Percentiles rank a stretch among this genome's conserved stretches.
Evolutionary conservation across 129 eudicot species (phyloP).

Genomic region (Flaveria bidentis): DNA sequence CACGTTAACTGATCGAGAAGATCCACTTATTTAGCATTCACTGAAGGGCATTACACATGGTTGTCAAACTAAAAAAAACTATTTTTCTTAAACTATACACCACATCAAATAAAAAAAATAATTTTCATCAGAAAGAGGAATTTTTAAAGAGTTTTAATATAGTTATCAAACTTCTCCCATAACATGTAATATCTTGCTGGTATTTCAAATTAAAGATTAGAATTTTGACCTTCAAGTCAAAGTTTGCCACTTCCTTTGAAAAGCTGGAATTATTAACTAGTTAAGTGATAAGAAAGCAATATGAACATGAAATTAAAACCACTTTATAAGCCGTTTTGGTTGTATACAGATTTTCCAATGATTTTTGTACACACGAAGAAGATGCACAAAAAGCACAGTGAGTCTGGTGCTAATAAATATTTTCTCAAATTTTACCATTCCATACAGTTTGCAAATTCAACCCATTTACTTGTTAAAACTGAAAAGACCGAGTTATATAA

Average conservation of each 20-base stretch:
- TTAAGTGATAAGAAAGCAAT: background rate
- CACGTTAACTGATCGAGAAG: background rate
- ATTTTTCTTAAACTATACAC: constrained; percentile 7
- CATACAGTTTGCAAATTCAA: background rate
- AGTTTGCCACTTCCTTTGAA: constrained; percentile 18
- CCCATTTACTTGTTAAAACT: background rate
- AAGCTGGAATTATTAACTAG: background rate
- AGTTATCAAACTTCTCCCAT: constrained; percentile 13
- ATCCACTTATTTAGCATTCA: constrained; percentile 19
- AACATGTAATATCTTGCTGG: background rate
- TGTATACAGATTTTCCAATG: background rate
- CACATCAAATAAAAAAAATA: background rate
- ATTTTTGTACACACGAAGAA: background rate
- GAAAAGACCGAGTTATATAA: background rate
- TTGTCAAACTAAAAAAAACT: background rate
- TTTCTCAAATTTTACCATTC: background rate
- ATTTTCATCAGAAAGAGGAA: background rate
- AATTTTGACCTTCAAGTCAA: constrained; percentile 13
- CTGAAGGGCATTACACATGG: constrained; percentile 6
- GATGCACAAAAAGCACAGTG: background rate
- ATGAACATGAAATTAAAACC: constrained; percentile 12
- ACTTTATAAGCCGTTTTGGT: background rate
- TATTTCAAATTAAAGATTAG: background rate
- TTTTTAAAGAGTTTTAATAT: background rate
- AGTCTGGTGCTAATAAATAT: background rate